These are phyloP conservation scores for Penicillium ochrochloron DNA, from an alignment of 495 filamentous ascomycete genomes.

Conservation along the genomic window DNA sequence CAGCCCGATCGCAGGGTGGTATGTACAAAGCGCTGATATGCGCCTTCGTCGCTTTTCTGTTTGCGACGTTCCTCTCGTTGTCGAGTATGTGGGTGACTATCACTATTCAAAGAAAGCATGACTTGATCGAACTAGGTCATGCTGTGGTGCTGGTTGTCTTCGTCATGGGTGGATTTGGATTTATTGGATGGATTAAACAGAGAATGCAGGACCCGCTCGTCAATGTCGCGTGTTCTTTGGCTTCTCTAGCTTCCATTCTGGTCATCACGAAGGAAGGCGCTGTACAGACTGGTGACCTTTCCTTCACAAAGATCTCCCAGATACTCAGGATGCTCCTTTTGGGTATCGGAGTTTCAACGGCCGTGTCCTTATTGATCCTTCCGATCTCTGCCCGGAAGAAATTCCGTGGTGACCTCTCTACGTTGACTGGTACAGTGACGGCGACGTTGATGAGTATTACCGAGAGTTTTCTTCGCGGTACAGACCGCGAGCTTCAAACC, in stretches of 20 bases:
- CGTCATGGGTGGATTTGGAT: constrained; percentile 84
- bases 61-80: constrained; percentile 78
- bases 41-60: constrained; percentile 78
- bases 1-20: constrained; percentile 82
- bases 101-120: constrained; percentile 67
- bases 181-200: constrained; percentile 94
- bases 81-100: constrained; percentile 85
- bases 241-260: constrained; percentile 87
- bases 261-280: constrained; percentile 91
- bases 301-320: constrained; percentile 80
- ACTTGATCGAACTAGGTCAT: constrained; percentile 73
- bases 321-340: constrained; percentile 90
- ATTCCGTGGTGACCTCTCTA: constrained; percentile 75
- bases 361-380: constrained; percentile 76
- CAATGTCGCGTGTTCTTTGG: constrained; percentile 86
- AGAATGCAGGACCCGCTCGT: constrained; percentile 84
- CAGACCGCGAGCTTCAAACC: constrained; percentile 75
- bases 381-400: constrained; percentile 81
- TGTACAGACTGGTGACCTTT: constrained; percentile 78
- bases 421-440: constrained; percentile 74
- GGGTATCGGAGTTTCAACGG: constrained; percentile 74
- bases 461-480: constrained; percentile 80
- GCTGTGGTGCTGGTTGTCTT: constrained; percentile 82
- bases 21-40: constrained; percentile 88
- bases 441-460: constrained; percentile 84